Percentiles rank a stretch among this genome's conserved stretches.
Conservation (phyloP, 345 rosid genomes). For the Lumnitzera racemosa region DNA sequence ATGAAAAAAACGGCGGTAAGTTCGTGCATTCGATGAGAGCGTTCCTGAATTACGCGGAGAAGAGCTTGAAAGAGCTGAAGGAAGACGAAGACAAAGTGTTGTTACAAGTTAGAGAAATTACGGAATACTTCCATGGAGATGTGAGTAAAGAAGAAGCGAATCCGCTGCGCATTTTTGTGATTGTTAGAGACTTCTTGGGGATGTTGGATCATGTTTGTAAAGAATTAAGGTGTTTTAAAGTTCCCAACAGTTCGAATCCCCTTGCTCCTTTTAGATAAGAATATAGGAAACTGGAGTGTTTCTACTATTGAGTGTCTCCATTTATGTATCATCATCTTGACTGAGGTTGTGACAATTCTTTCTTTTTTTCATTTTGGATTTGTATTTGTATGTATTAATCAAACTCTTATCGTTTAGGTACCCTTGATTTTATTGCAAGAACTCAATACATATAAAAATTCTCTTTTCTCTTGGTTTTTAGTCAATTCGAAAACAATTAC, state of each 20-base stretch:
- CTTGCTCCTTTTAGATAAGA: constrained; percentile 71
- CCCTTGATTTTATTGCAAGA: no score
- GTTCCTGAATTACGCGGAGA: constrained; percentile 50
- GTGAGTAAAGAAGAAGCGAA: constrained; percentile 80
- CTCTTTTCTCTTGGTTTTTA: no score
- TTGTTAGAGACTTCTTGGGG: constrained; percentile 92
- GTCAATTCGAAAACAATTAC: no score
- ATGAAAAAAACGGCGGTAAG: constrained; percentile 31
- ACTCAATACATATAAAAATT: no score
- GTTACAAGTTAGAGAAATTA: constrained; percentile 60
- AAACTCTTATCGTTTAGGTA: no score
- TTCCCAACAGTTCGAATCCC: constrained; percentile 58
- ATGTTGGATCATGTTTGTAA: constrained; percentile 92
- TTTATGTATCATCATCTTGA: constrained; percentile 1
- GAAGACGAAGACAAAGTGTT: constrained; percentile 69
- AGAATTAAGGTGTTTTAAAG: constrained; percentile 66
- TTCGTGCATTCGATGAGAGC: constrained; percentile 54
- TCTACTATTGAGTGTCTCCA: not conserved
- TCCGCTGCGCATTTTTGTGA: constrained; percentile 85
- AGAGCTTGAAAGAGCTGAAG: constrained; percentile 50
- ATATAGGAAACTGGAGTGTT: not conserved
- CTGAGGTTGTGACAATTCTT: no score
- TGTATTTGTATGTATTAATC: no score
- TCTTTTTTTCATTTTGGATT: no score
- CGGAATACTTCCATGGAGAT: constrained; percentile 93